phyloP scores from a whole-genome alignment of 257 asterid genomes.

The Solanum tarapatanum region DNA sequence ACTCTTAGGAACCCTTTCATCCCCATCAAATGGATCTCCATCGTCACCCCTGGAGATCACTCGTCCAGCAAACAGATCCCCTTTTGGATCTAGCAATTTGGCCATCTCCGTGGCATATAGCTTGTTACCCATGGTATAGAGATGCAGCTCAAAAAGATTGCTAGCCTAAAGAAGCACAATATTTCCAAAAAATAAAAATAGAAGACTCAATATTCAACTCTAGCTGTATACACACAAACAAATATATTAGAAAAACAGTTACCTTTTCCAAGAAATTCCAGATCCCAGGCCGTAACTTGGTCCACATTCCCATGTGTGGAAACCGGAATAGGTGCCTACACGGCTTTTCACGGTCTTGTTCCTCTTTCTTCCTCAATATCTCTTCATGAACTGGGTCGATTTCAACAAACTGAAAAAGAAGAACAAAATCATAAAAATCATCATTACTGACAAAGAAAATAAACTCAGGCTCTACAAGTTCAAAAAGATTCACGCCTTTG shows the following conservation, averaged over 20 bases:
- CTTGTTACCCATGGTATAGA: slow-evolving; percentile 97
- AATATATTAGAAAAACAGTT: background rate
- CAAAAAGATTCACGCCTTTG: slow-evolving; percentile 49
- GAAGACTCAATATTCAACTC: background rate
- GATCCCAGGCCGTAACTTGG: slow-evolving; percentile 94
- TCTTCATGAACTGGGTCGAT: slow-evolving; percentile 78
- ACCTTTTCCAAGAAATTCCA: slow-evolving; percentile 99
- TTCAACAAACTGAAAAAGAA: slow-evolving; percentile 67
- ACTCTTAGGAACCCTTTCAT: slow-evolving; percentile 73
- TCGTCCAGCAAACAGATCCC: slow-evolving; percentile 90
- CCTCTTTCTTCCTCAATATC: slow-evolving; percentile 87
- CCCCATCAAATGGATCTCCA: slow-evolving; percentile 72
- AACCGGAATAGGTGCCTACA: slow-evolving; percentile 78
- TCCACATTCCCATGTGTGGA: slow-evolving; percentile 99
- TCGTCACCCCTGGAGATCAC: slow-evolving; percentile 92
- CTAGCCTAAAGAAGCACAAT: slow-evolving; percentile 51
- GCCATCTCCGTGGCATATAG: slow-evolving; percentile 99
- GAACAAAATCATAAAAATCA: background rate
- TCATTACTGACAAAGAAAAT: background rate
- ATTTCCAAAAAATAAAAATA: background rate
- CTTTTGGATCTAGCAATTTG: slow-evolving; percentile 93
- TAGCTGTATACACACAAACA: background rate
- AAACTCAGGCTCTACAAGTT: background rate
- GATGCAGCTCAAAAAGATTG: slow-evolving; percentile 78
- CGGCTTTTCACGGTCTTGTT: slow-evolving; percentile 79